Evolutionary conservation across 495 filamentous ascomycete species (phyloP), one percentile per base, ranked within the genome.

Genomic region (Podospora fimiseda): DNA sequence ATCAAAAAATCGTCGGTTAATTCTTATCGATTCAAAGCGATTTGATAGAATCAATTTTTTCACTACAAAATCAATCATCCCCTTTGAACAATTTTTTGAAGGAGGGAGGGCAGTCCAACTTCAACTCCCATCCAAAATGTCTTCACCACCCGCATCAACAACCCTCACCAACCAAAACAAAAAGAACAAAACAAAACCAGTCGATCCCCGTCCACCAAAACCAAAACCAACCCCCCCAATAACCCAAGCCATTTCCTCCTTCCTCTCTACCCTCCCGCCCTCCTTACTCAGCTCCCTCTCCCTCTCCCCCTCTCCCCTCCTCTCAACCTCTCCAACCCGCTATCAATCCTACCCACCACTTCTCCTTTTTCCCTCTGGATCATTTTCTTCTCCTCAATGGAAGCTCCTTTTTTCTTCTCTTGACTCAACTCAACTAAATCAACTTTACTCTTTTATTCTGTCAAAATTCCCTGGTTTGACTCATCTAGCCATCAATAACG

Each of bases 261-360:
- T 70, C 68, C 59, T 66, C 27, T 37, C 54, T 3, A 45, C 58
- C 3, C 38, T 48, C 7, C 58, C 44, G 3, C 1, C 50, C 2
- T 8, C 41, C 27, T 5, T 11, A 33, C 27, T 33, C 27, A 33
- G 27, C 11, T 33, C 11, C 11, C 11, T 33, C 27, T 33, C 11
- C 27, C 11, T 33, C 27, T 33, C 11, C 6, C 11, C 11, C 27
- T 33, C 11, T 42, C 42, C 36, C 15, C 19, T 6, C 40, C 16
- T 15, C 44, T 42, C 39, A 50, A 53, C 60, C 16, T 73, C 81
- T 18, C 85, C 85, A 1, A 83, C 80, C 57, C 67, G 84, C 23
- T 92, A 84, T 75, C 81, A 80, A 1, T 61, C 85, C 30, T 90
- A 90, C 59, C 74, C 78, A 16, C 85, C 86, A 7, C 76, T 92